Percentiles rank a stretch among this genome's conserved stretches.
Conservation (phyloP, 192 early-diverging fungal species). For the Coemansia sp. region DNA sequence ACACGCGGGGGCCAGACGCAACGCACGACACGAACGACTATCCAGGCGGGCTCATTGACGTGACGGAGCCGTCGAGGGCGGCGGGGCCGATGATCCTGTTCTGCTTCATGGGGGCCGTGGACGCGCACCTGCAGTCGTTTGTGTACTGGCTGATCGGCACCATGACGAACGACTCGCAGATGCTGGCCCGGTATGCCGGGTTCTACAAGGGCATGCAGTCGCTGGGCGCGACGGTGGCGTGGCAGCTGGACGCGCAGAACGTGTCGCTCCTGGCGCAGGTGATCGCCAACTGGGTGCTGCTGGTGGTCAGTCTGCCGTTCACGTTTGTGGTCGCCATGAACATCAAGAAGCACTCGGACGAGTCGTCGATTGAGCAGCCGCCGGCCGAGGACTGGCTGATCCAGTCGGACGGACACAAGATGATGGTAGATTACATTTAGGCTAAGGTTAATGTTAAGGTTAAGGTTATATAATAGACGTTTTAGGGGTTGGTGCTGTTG, state of each 20-base stretch:
- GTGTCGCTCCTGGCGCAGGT: slow-evolving; percentile 42
- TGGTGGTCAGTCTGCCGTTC: slow-evolving; percentile 44
- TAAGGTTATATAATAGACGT: too few relatives aligned
- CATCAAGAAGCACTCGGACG: slow-evolving; percentile 16
- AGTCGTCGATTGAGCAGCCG: background rate
- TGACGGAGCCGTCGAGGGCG: slow-evolving; percentile 44
- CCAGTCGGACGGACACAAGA: background rate
- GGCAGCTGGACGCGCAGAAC: slow-evolving; percentile 59
- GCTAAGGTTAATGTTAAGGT: too few relatives aligned
- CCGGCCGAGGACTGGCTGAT: slow-evolving; percentile 12
- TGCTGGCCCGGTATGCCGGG: slow-evolving; percentile 65
- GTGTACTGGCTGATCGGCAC: slow-evolving; percentile 80
- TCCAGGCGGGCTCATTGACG: slow-evolving; percentile 47
- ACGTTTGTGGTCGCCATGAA: slow-evolving; percentile 34
- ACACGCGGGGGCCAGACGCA: slow-evolving; percentile 10
- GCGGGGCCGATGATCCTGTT: slow-evolving; percentile 63
- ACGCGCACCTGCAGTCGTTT: slow-evolving; percentile 70
- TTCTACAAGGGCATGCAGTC: slow-evolving; percentile 86
- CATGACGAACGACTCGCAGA: slow-evolving; percentile 67
- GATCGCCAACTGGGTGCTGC: slow-evolving; percentile 50
- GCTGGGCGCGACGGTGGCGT: slow-evolving; percentile 60
- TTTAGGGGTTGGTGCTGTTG: too few relatives aligned
- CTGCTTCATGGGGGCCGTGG: slow-evolving; percentile 65
- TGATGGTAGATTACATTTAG: background rate
- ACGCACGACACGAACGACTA: slow-evolving; percentile 7